A percentile compares a stretch with the other conserved stretches of the same genome.
Evolutionary conservation across 495 filamentous ascomycete species (phyloP).

Genomic region (Cairneyella variabilis): DNA sequence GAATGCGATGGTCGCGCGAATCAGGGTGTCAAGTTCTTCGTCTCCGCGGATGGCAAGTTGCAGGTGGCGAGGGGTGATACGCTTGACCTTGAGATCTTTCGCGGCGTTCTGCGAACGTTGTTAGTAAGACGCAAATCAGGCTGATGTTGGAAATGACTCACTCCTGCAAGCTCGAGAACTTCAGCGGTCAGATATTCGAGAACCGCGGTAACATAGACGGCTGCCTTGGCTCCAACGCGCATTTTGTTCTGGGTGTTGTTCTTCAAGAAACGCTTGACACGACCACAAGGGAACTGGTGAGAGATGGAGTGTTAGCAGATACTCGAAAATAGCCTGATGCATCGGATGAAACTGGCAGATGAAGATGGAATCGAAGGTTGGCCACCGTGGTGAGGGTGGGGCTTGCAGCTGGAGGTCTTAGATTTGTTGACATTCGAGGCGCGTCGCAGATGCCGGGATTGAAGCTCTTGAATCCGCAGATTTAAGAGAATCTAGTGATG

Average conservation of each 20-base stretch:
- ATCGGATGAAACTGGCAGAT: conserved; percentile 1
- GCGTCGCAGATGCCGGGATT: conserved; percentile 14
- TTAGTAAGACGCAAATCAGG: conserved; percentile 8
- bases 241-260: conserved; percentile 99
- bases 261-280: conserved; percentile 99
- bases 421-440: conserved; percentile 17
- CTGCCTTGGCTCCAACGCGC: conserved; percentile 98
- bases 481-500: background rate
- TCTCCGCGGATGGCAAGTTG: conserved; percentile 98
- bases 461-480: background rate
- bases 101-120: conserved; percentile 67
- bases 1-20: conserved; percentile 96
- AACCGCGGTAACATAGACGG: conserved; percentile 97
- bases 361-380: background rate
- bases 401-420: background rate
- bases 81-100: conserved; percentile 99
- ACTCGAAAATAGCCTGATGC: background rate
- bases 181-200: conserved; percentile 98
- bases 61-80: conserved; percentile 96
- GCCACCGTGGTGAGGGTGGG: background rate
- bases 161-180: conserved; percentile 94
- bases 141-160: conserved; percentile 36
- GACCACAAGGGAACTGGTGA: conserved; percentile 91
- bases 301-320: conserved; percentile 31
- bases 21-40: conserved; percentile 95